phyloP scores from a whole-genome alignment of 1,284 basidiomycete species.

The Fistulinella staudtii region DNA sequence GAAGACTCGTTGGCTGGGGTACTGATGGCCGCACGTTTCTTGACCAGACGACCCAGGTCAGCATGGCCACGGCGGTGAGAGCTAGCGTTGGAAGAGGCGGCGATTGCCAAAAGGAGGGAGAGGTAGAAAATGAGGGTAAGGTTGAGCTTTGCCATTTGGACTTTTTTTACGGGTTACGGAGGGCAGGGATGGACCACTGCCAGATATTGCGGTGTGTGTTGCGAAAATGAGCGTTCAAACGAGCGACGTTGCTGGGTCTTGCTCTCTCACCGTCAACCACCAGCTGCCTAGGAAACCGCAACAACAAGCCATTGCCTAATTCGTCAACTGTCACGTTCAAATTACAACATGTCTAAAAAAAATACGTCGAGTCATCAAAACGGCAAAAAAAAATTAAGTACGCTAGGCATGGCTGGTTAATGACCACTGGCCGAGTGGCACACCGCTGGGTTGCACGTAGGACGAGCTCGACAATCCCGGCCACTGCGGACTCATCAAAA shows the following conservation, averaged over 20 bases:
- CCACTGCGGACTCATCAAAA: constrained; percentile 88
- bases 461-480: constrained; percentile 50
- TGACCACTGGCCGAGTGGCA: constrained; percentile 59
- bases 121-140: constrained; percentile 61
- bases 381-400: constrained; percentile 1
- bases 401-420: constrained; percentile 56
- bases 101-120: constrained; percentile 48
- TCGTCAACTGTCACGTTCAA: too few species aligned
- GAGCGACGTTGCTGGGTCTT: too few species aligned
- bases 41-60: constrained; percentile 61
- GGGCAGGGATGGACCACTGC: not conserved
- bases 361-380: constrained; percentile 1
- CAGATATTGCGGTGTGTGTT: too few species aligned
- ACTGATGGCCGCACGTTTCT: constrained; percentile 52
- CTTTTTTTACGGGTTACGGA: too few species aligned
- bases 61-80: constrained; percentile 51
- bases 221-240: too few species aligned
- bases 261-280: constrained; percentile 25
- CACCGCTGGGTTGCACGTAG: constrained; percentile 51
- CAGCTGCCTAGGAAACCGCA: constrained; percentile 15
- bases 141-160: constrained; percentile 36
- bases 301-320: constrained; percentile 17
- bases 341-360: too few species aligned
- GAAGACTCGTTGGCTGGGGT: constrained; percentile 9
- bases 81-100: constrained; percentile 44